Conservation (phyloP, 345 rosid species). For the Mangifera indica region DNA sequence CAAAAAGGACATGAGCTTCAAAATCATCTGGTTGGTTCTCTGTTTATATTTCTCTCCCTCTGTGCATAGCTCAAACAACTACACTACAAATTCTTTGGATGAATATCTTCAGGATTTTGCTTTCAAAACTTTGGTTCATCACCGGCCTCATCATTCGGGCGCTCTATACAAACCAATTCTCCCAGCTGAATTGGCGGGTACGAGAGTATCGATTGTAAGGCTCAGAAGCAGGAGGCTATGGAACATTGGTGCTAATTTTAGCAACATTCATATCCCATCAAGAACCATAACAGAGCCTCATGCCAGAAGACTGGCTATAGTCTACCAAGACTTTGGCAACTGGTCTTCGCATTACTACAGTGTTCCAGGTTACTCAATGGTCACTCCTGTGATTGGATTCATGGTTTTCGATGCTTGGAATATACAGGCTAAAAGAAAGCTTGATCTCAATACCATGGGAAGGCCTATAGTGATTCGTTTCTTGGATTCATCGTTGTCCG, state of each 20-base stretch:
- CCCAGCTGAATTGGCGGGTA: slow-evolving; percentile 64
- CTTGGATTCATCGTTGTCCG: slow-evolving; percentile 19
- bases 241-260: slow-evolving; percentile 65
- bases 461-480: slow-evolving; percentile 44
- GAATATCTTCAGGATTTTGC: slow-evolving; percentile 55
- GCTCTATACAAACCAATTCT: slow-evolving; percentile 53
- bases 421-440: slow-evolving; percentile 30
- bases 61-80: slow-evolving; percentile 16
- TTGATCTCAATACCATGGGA: slow-evolving; percentile 44
- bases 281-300: slow-evolving; percentile 66
- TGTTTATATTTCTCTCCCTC: slow-evolving; percentile 25
- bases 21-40: slow-evolving; percentile 26
- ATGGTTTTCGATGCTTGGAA: slow-evolving; percentile 68
- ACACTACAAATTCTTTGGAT: slow-evolving; percentile 41
- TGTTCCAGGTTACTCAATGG: slow-evolving; percentile 55
- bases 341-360: slow-evolving; percentile 64
- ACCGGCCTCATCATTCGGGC: slow-evolving; percentile 56
- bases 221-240: slow-evolving; percentile 70
- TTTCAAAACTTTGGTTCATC: slow-evolving; percentile 48
- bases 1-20: slow-evolving; percentile 29
- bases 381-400: slow-evolving; percentile 66
- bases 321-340: slow-evolving; percentile 70
- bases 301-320: slow-evolving; percentile 71
- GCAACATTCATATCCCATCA: slow-evolving; percentile 56
- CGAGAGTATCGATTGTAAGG: slow-evolving; percentile 60